Base-by-base conservation (phyloP, 2,329 filamentous ascomycete genomes). In the Aspergillus carbonarius region DNA sequence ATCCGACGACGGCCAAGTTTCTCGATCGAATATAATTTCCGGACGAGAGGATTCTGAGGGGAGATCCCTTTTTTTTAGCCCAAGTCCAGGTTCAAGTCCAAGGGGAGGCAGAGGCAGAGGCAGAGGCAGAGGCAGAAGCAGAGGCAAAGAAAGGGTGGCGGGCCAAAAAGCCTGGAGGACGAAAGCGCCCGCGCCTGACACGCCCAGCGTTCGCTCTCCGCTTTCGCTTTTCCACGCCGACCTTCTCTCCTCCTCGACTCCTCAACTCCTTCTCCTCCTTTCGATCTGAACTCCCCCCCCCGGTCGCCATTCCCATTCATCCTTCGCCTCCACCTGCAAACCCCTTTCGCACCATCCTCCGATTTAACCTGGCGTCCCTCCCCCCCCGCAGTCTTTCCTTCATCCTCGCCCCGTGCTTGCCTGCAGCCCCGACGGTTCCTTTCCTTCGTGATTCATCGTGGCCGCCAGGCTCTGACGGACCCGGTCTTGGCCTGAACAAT, bases 401-500 rank as follows among this genome's bases (percentile, higher is more conserved):
- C 20, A 23, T 25, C 47, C 39, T 57, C 47, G 30, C n/a, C 25
- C 20, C 8, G 42, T 30, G 35, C 35, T 51, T 48, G 27, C 30
- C 35, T 47, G 39, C 53, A 30, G 27, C 34, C 12, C 54, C 52
- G 47, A 40, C 52, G 46, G 35, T 52, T 30, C 55, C 53, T 54
- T 55, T 49, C 57, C 42, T 18, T 53, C 17, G 54, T 61, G 57
- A 59, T 55, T 61, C 57, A 58, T 55, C 42, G 54, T 52, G 42
- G 53, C 30, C 50, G 46, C 54, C 55, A 61, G 58, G 50, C 58
- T 60, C 62, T 60, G 59, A 60, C 61, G 53, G 53, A 59, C 53
- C 57, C 48, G 42, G 61, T 63, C 62, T 67, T 67, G 63, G 62
- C 63, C 61, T 48, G 40, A 55, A 49, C 57, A 60, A 58, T 54